Evolutionary conservation across 495 filamentous ascomycete genomes (phyloP).

Genomic region (Ramalina peruviana): DNA sequence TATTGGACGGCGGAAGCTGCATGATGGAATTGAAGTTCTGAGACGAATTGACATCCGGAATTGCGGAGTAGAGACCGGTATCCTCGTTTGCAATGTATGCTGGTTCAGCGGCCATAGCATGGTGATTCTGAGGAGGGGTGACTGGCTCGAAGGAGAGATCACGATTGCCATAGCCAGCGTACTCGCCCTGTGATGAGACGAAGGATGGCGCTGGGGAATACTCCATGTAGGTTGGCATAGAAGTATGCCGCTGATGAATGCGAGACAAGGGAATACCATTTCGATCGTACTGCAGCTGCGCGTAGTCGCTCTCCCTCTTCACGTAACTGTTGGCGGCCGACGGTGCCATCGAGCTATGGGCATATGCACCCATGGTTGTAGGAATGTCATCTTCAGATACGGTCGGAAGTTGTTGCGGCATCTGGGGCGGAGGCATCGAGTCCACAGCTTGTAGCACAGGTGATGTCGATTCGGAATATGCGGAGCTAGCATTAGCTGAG

Average conservation of each 20-base stretch:
- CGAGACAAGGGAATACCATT: conserved; percentile 74
- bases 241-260: conserved; percentile 79
- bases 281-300: conserved; percentile 71
- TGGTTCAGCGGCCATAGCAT: conserved; percentile 67
- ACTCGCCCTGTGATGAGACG: conserved; percentile 67
- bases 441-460: conserved; percentile 83
- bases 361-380: conserved; percentile 61
- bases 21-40: conserved; percentile 64
- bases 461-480: conserved; percentile 70
- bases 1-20: conserved; percentile 76
- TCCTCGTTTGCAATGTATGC: conserved; percentile 97
- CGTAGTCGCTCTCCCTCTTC: conserved; percentile 72
- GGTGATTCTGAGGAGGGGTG: conserved; percentile 81
- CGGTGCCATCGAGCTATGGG: conserved; percentile 45
- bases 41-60: conserved; percentile 58
- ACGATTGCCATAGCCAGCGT: conserved; percentile 92
- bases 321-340: conserved; percentile 52
- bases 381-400: conserved; percentile 56
- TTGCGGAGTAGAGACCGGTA: conserved; percentile 84
- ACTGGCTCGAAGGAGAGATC: conserved; percentile 93
- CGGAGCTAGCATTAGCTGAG: conserved; percentile 63
- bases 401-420: conserved; percentile 60
- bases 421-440: conserved; percentile 71
- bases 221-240: conserved; percentile 94
- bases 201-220: conserved; percentile 97